Evolutionary conservation across 768 basidiomycete species (phyloP).

Genomic region (Hygrocybe punicea): DNA sequence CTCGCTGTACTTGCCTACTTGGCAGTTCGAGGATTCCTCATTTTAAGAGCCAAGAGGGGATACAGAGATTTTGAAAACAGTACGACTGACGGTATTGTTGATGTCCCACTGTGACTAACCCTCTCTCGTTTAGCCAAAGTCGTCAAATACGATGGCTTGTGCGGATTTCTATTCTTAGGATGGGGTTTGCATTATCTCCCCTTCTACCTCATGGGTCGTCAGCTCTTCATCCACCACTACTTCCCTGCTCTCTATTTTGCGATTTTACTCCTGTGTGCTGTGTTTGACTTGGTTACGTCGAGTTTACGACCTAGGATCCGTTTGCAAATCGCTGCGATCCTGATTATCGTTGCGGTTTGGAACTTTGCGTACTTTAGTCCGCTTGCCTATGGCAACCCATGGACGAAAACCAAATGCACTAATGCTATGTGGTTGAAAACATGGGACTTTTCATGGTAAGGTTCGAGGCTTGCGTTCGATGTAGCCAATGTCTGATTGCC

Average conservation of each 20-base stretch:
- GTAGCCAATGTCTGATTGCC: background rate
- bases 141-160: slow-evolving; percentile 86
- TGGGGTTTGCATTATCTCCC: slow-evolving; percentile 94
- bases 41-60: slow-evolving; percentile 87
- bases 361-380: slow-evolving; percentile 78
- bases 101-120: background rate
- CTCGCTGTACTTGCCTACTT: slow-evolving; percentile 66
- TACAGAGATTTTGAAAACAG: slow-evolving; percentile 90
- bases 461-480: background rate
- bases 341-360: slow-evolving; percentile 72
- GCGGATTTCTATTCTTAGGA: slow-evolving; percentile 87
- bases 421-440: slow-evolving; percentile 82
- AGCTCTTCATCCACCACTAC: slow-evolving; percentile 97
- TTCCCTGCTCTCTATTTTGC: slow-evolving; percentile 95
- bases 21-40: slow-evolving; percentile 67
- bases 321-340: slow-evolving; percentile 73
- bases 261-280: slow-evolving; percentile 68
- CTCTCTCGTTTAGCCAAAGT: slow-evolving; percentile 60
- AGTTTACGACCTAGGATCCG: slow-evolving; percentile 70
- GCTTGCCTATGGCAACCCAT: slow-evolving; percentile 75
- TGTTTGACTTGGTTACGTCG: slow-evolving; percentile 86
- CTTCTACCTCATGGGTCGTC: slow-evolving; percentile 96
- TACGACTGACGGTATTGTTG: slow-evolving; percentile 39
- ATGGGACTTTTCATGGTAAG: slow-evolving; percentile 94
- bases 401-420: slow-evolving; percentile 80